phyloP scores from a whole-genome alignment of 2,329 filamentous ascomycete genomes.

The Cordyceps pruinosa region DNA sequence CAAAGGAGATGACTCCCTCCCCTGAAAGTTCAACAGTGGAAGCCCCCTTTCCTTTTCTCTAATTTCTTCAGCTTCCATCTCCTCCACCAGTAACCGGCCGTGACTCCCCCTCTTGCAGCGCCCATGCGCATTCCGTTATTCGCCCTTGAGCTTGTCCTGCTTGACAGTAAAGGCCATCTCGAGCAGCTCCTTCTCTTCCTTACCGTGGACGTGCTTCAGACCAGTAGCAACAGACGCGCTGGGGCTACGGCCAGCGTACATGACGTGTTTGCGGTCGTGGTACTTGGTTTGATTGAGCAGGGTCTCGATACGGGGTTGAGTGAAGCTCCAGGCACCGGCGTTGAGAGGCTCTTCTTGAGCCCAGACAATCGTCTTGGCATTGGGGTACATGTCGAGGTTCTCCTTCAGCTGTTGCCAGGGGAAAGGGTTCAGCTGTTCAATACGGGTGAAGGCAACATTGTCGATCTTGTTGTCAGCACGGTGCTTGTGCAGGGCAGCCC shows the following conservation, averaged over 20 bases:
- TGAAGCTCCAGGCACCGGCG: slow-evolving; percentile 92
- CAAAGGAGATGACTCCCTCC: slow-evolving; percentile 22
- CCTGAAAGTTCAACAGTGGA: slow-evolving; percentile 15
- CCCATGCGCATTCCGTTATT: slow-evolving; percentile 32
- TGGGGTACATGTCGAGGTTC: slow-evolving; percentile 94
- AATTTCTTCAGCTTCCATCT: background rate
- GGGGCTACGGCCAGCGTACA: slow-evolving; percentile 92
- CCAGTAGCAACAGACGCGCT: slow-evolving; percentile 92
- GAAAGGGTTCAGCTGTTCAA: slow-evolving; percentile 98
- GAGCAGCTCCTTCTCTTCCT: slow-evolving; percentile 85
- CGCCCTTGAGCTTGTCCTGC: slow-evolving; percentile 64
- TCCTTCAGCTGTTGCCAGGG: slow-evolving; percentile 95
- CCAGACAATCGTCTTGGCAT: slow-evolving; percentile 97
- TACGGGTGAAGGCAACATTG: slow-evolving; percentile 86
- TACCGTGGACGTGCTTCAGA: slow-evolving; percentile 77
- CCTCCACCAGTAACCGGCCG: background rate
- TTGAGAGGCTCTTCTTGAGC: slow-evolving; percentile 96
- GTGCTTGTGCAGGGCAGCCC: slow-evolving; percentile 83
- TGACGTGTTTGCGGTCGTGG: slow-evolving; percentile 90
- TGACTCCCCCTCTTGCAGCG: background rate
- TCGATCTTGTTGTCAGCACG: slow-evolving; percentile 79
- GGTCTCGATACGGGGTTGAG: slow-evolving; percentile 96
- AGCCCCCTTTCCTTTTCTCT: slow-evolving; percentile 5
- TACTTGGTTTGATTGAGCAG: slow-evolving; percentile 86
- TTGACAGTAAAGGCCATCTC: slow-evolving; percentile 57